These are phyloP conservation scores for Grosmannia serpens DNA, from an alignment of 2,329 filamentous ascomycete genomes.

Conservation along the genomic window DNA sequence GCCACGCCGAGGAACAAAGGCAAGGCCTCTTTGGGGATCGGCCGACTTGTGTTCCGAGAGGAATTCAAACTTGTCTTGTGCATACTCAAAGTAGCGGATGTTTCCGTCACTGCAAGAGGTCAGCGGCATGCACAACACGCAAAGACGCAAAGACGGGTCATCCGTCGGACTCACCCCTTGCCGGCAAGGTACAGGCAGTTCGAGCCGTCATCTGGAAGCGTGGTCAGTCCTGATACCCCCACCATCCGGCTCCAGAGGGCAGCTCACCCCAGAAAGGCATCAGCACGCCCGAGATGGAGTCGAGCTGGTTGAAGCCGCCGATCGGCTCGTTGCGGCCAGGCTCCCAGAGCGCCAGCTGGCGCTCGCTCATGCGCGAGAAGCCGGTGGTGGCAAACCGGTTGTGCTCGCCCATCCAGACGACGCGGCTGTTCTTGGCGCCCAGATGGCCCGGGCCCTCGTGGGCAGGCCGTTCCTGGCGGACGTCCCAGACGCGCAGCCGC, in stretches of 20 bases:
- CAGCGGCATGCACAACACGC: background rate
- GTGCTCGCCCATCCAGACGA: constrained; percentile 94
- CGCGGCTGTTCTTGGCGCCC: constrained; percentile 94
- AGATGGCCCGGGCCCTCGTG: constrained; percentile 78
- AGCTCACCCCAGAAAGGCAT: constrained; percentile 94
- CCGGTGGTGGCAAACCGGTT: constrained; percentile 93
- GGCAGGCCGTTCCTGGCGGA: constrained; percentile 77
- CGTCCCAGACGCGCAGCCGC: constrained; percentile 96
- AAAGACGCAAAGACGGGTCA: background rate
- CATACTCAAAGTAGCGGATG: constrained; percentile 97
- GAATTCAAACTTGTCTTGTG: constrained; percentile 98
- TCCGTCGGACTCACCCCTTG: constrained; percentile 60
- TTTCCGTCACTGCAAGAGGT: constrained; percentile 66
- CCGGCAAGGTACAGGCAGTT: constrained; percentile 93
- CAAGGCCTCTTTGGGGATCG: constrained; percentile 88
- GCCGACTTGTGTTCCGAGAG: constrained; percentile 94
- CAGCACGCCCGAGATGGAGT: constrained; percentile 94
- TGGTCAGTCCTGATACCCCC: constrained; percentile 12
- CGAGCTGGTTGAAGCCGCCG: constrained; percentile 78
- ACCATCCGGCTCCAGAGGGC: background rate
- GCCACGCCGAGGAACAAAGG: constrained; percentile 87
- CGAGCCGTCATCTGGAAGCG: constrained; percentile 62
- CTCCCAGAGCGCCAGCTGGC: constrained; percentile 93
- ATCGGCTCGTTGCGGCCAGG: constrained; percentile 75
- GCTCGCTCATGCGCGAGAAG: constrained; percentile 97